Percentiles rank a stretch among this genome's conserved stretches.
phyloP scores from a whole-genome alignment of 2,329 filamentous ascomycete genomes.

The Sphaerulina vaccinii region DNA sequence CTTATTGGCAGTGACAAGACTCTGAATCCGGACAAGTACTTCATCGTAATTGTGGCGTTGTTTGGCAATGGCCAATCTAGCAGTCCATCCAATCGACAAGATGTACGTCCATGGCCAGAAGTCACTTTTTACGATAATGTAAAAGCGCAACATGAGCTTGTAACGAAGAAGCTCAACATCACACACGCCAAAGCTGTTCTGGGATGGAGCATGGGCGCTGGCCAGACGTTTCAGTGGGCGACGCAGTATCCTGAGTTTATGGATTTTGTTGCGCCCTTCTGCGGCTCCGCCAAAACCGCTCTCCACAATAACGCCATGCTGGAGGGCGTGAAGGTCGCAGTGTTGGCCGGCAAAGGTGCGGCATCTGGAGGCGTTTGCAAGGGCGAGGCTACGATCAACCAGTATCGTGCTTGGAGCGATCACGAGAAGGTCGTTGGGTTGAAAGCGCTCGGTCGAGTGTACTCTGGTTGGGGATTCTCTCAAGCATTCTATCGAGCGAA shows the following conservation, averaged over 20 bases:
- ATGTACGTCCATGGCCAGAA: conserved; percentile 58
- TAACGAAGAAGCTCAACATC: conserved; percentile 63
- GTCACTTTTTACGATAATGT: conserved; percentile 69
- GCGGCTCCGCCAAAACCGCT: conserved; percentile 62
- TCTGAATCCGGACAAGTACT: conserved; percentile 63
- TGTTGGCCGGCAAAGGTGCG: conserved; percentile 58
- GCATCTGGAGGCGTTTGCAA: conserved; percentile 53
- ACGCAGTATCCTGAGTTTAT: conserved; percentile 55
- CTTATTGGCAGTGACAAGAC: conserved; percentile 65
- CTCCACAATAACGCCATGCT: conserved; percentile 68
- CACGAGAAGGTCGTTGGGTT: conserved; percentile 58
- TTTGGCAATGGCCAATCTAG: conserved; percentile 69
- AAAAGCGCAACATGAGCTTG: conserved; percentile 62
- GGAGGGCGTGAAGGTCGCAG: conserved; percentile 61
- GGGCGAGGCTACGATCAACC: conserved; percentile 43
- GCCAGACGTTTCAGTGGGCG: conserved; percentile 48
- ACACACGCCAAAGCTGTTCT: conserved; percentile 61
- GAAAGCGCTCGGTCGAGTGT: conserved; percentile 65
- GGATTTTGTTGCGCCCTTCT: conserved; percentile 65
- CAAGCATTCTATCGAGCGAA: conserved; percentile 75
- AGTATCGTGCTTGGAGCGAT: conserved; percentile 32
- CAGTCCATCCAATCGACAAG: conserved; percentile 59
- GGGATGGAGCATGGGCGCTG: conserved; percentile 71
- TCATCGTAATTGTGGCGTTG: conserved; percentile 66
- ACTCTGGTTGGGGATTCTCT: conserved; percentile 79